phyloP scores from a whole-genome alignment of 78 protist species.

The Pelomyxa schiedti region DNA sequence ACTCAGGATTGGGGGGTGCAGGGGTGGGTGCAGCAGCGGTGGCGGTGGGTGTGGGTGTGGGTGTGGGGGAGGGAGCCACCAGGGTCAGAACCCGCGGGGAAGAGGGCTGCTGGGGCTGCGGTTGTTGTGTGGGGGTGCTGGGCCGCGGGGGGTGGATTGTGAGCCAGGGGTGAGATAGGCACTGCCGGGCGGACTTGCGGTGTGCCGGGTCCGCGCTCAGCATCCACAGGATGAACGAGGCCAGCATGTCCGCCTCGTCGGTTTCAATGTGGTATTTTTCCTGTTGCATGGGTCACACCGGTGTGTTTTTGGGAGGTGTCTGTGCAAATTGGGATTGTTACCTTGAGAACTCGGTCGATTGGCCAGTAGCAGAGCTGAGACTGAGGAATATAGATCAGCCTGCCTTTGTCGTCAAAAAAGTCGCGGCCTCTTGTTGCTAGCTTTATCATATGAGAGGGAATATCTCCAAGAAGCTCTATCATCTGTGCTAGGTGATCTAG shows the following conservation, averaged over 20 bases:
- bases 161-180: constrained; percentile 44
- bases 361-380: constrained; percentile 61
- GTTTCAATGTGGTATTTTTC: constrained; percentile 55
- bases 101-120: no score
- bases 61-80: no score
- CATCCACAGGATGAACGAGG: constrained; percentile 72
- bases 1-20: no score
- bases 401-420: constrained; percentile 58
- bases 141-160: no score
- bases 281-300: neutral
- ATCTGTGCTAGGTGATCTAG: constrained; percentile 23
- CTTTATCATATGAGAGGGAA: constrained; percentile 28
- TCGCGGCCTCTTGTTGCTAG: constrained; percentile 22
- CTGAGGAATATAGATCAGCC: constrained; percentile 55
- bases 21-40: no score
- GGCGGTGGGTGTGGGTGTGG: no score
- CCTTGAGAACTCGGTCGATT: constrained; percentile 38
- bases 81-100: no score
- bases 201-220: constrained; percentile 52
- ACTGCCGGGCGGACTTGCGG: constrained; percentile 70
- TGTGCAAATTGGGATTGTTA: neutral
- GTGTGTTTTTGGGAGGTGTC: neutral
- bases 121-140: no score
- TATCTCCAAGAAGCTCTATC: constrained; percentile 64
- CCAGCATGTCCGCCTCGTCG: constrained; percentile 43